These are phyloP conservation scores for Sarocladium kiliense DNA, from an alignment of 2,329 filamentous ascomycete species.

Conservation along the genomic window DNA sequence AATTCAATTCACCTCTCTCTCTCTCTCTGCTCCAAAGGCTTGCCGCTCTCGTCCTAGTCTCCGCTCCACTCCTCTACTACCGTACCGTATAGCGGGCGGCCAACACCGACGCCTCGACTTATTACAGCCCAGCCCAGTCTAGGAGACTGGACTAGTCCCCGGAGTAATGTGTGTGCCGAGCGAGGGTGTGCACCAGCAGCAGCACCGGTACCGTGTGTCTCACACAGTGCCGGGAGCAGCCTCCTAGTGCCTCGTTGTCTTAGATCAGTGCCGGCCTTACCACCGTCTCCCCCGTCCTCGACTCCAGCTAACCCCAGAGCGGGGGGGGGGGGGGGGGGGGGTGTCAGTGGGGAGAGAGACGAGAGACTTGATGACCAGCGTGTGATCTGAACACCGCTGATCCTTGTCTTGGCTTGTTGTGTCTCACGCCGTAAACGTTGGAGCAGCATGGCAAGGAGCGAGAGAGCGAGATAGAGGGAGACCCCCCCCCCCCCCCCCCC, in stretches of 20 bases:
- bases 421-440: constrained; percentile 1
- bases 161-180: too few relatives aligned
- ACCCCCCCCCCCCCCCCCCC: background rate
- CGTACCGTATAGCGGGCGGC: too few relatives aligned
- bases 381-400: constrained; percentile 4
- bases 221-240: constrained; percentile 3
- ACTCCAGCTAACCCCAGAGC: background rate
- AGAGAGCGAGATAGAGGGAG: too few relatives aligned
- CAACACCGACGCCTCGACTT: too few relatives aligned
- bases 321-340: background rate
- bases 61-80: background rate
- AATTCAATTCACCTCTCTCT: background rate
- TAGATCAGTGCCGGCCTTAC: too few relatives aligned
- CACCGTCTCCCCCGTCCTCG: too few relatives aligned
- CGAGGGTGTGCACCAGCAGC: too few relatives aligned
- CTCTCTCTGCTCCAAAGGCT: background rate
- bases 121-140: too few relatives aligned
- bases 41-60: constrained; percentile 2
- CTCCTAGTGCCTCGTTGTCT: background rate
- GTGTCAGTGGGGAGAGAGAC: too few relatives aligned
- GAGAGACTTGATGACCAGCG: too few relatives aligned
- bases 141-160: too few relatives aligned
- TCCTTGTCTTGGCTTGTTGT: constrained; percentile 1
- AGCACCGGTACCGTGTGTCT: background rate
- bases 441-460: background rate